Base-by-base conservation (phyloP, 352 stramenopile genomes). In the Pythium oligandrum region DNA sequence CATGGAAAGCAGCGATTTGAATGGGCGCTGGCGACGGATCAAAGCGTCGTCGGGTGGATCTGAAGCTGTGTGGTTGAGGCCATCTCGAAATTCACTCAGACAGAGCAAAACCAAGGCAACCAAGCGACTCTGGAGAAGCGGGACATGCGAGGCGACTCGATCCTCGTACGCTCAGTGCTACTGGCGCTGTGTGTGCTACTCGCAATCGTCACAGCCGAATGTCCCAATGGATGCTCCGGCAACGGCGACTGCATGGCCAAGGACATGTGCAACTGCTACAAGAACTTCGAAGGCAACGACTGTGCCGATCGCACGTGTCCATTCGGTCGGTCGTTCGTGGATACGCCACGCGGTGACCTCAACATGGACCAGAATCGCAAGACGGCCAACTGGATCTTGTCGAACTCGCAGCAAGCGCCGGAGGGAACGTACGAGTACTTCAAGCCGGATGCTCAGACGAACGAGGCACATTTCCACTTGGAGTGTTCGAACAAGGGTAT, bases 401-500 rank as follows among this genome's bases (percentile, higher is more conserved):
- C 40, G 12, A 71, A 86, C 26, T 93, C 80, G 35, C 85, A 96
- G 61, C 75, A 88, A 61, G 64, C 68, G 33, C 86, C 87, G 0
- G 59, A 54, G 38, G 69, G 71, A 12, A 84, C 74, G 62, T 95
- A 83, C 70, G 82, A 89, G 61, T 88, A 79, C 68, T 87, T 86
- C 51, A 73, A 75, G 55, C 76, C 75, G 26, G 34, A 52, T n/a
- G 78, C 76, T 1, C 48, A 53, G 1, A 8, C 10, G 1, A 35
- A 71, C 52, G 75, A 88, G 37, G 92, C 82, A 6, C 90, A 97
- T 62, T 95, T 92, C 63, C 97, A 98, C 66, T 84, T 89, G 67
- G 88, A 98, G 61, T 98, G 93, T 66, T 93, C 83, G 40, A 97
- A 97, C 74, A 96, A 96, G 59, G 93, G 93, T 17, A 63, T 97